Conservation (phyloP, 208 protist species). For the Blastocrithidia nonstop region DNA sequence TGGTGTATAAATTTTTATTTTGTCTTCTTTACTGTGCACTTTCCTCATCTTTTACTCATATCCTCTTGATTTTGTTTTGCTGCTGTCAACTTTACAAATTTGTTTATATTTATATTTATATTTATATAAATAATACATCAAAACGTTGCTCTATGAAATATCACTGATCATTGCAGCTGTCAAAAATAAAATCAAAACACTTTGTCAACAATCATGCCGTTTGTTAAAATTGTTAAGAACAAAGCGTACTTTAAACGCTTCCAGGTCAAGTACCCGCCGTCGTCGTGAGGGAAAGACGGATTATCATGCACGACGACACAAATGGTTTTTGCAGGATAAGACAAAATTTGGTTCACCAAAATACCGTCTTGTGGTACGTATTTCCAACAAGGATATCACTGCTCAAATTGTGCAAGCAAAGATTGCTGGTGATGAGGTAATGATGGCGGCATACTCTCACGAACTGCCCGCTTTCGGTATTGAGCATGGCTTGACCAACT, state of each 20-base stretch:
- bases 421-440: conserved; percentile 89
- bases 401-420: conserved; percentile 94
- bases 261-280: conserved; percentile 93
- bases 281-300: conserved; percentile 98
- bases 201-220: conserved; percentile 31
- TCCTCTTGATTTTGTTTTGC: too few species aligned
- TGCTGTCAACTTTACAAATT: too few species aligned
- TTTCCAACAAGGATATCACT: conserved; percentile 95
- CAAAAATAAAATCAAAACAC: background rate
- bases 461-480: conserved; percentile 95
- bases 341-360: conserved; percentile 98
- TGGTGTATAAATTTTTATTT: too few species aligned
- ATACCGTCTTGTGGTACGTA: conserved; percentile 96
- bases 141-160: too few species aligned
- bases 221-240: conserved; percentile 84
- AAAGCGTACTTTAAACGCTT: conserved; percentile 97
- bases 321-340: conserved; percentile 97
- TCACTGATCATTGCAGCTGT: too few species aligned
- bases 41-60: background rate
- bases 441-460: conserved; percentile 93
- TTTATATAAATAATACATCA: too few species aligned
- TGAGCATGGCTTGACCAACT: conserved; percentile 96
- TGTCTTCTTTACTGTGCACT: conserved; percentile 4
- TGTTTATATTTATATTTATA: too few species aligned
- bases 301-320: conserved; percentile 91